A percentile compares a stretch with the other conserved stretches of the same genome.
These are phyloP conservation scores for Carex scoparia DNA, from an alignment of 176 grass and related monocot species.

Conservation along the genomic window DNA sequence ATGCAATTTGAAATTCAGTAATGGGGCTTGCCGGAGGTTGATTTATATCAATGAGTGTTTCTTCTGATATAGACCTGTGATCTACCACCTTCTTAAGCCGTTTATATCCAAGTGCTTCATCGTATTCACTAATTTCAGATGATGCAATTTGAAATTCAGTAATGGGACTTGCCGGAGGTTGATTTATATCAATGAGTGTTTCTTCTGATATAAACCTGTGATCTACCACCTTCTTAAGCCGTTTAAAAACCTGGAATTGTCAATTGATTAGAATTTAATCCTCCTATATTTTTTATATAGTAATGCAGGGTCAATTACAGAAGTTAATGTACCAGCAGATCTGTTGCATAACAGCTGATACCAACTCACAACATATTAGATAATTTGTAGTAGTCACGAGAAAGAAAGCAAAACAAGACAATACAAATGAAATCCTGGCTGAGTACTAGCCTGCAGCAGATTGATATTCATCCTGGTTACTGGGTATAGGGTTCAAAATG, in stretches of 20 bases:
- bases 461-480: neutral
- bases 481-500: neutral
- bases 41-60: constrained; percentile 1
- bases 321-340: neutral
- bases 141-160: neutral
- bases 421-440: neutral
- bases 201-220: neutral
- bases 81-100: constrained; percentile 65
- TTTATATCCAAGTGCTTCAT: constrained; percentile 25
- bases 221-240: constrained; percentile 62
- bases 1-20: neutral
- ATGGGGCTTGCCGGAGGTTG: neutral
- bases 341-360: neutral
- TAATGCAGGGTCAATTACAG: neutral
- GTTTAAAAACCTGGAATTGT: constrained; percentile 55
- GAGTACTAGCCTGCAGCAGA: neutral
- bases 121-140: neutral
- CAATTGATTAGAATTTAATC: neutral
- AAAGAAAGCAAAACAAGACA: neutral
- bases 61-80: neutral
- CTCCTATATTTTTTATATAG: neutral
- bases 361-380: neutral
- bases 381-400: neutral
- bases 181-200: neutral
- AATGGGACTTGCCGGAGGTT: neutral